Conservation (phyloP, 2,329 filamentous ascomycete species). For the Pseudocercospora fuligena region DNA sequence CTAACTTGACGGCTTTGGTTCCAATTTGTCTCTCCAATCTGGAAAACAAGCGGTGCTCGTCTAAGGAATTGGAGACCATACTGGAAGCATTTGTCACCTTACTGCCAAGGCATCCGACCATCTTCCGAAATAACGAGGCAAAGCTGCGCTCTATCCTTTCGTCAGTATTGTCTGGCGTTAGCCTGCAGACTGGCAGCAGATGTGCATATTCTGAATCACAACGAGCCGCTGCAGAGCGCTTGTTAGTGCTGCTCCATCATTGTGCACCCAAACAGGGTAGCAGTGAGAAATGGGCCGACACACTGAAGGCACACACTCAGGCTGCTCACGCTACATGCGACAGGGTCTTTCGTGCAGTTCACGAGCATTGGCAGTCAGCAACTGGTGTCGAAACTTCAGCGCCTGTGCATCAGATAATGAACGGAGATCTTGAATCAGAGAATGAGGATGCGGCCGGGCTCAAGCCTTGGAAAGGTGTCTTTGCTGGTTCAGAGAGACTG, state of each 20-base stretch:
- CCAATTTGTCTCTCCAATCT: constrained; percentile 72
- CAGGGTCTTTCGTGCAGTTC: constrained; percentile 75
- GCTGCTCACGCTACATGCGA: constrained; percentile 74
- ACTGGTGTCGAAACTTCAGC: constrained; percentile 46
- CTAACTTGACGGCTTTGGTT: constrained; percentile 75
- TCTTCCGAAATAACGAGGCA: constrained; percentile 75
- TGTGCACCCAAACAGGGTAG: constrained; percentile 80
- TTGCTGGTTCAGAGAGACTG: constrained; percentile 72
- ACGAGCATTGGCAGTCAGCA: constrained; percentile 80
- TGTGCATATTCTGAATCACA: constrained; percentile 31
- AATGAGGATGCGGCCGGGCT: constrained; percentile 52
- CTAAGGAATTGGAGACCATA: constrained; percentile 62
- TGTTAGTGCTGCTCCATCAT: constrained; percentile 74
- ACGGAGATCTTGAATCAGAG: constrained; percentile 29
- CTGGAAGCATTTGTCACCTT: constrained; percentile 73
- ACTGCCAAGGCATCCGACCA: constrained; percentile 79
- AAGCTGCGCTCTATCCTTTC: constrained; percentile 57
- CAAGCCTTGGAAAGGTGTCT: constrained; percentile 75
- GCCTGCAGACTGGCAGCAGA: neutral
- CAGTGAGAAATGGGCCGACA: constrained; percentile 77
- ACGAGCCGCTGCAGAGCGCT: constrained; percentile 60
- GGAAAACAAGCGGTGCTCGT: constrained; percentile 42
- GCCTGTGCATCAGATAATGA: constrained; percentile 21
- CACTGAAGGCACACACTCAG: constrained; percentile 65
- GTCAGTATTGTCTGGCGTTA: constrained; percentile 50